phyloP scores from a whole-genome alignment of 106 monocot species.

The Dendrobium catenatum region DNA sequence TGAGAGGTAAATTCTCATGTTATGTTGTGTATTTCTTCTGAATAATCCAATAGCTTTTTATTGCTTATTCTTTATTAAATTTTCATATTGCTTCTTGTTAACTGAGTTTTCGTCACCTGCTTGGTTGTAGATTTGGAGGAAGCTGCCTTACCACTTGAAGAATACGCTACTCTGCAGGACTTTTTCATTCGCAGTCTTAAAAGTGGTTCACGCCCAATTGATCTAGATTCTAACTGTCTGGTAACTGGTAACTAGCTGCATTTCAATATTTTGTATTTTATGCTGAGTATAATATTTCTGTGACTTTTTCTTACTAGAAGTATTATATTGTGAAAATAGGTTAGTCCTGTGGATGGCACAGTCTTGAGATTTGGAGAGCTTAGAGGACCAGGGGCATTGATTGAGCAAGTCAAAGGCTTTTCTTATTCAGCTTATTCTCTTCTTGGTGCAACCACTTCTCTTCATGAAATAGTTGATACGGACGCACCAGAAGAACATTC shows the following conservation, averaged over 20 bases:
- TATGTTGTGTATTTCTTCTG: neutral
- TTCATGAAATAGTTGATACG: constrained; percentile 45
- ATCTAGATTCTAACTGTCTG: constrained; percentile 83
- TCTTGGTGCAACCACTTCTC: constrained; percentile 62
- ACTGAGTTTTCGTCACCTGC: constrained; percentile 3
- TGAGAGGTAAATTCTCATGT: neutral
- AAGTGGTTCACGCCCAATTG: constrained; percentile 73
- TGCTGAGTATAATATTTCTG: neutral
- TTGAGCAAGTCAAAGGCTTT: constrained; percentile 98
- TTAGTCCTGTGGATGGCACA: constrained; percentile 90
- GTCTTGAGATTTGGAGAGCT: constrained; percentile 67
- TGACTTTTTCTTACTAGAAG: neutral
- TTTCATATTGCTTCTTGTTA: neutral
- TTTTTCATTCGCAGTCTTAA: constrained; percentile 71
- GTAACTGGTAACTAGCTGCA: constrained; percentile 86
- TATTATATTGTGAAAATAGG: constrained; percentile 30
- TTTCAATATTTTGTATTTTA: constrained; percentile 9
- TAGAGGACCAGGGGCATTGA: constrained; percentile 59
- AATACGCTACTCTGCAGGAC: constrained; percentile 79
- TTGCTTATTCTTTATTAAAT: neutral
- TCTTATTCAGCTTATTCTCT: constrained; percentile 89
- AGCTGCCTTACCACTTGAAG: constrained; percentile 69
- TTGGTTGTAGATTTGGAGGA: constrained; percentile 76
- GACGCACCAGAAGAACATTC: constrained; percentile 16
- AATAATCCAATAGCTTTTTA: neutral